phyloP scores from a whole-genome alignment of 305 asterid genomes.

The Fraxinus ornus region DNA sequence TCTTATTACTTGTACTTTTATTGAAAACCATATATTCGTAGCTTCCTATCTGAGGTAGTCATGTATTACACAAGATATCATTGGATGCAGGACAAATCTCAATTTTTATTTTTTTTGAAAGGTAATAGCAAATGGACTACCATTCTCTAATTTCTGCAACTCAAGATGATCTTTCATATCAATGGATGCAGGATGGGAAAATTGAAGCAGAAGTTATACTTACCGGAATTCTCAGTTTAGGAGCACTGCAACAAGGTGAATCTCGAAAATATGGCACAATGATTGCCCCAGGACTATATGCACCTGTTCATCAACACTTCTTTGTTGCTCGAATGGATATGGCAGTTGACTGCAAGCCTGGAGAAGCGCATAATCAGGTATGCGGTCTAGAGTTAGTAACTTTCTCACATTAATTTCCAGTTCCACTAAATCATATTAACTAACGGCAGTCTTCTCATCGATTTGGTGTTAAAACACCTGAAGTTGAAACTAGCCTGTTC shows the following conservation, averaged over 20 bases:
- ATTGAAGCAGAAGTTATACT: conserved; percentile 97
- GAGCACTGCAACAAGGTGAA: conserved; percentile 94
- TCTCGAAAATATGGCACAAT: conserved; percentile 85
- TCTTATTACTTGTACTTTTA: not conserved
- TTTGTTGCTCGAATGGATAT: conserved; percentile 98
- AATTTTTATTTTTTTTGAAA: not conserved
- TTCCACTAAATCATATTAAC: conserved; percentile 7
- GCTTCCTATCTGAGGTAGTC: not conserved
- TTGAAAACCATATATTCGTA: not conserved
- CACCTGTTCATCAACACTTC: conserved; percentile 97
- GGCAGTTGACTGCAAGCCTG: conserved; percentile 93
- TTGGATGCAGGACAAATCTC: not conserved
- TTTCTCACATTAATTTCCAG: not conserved
- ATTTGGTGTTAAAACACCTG: not conserved
- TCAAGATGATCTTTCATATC: not conserved
- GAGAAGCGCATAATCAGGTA: conserved; percentile 94
- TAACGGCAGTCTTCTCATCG: not conserved
- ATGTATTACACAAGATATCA: not conserved
- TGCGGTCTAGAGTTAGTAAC: not conserved
- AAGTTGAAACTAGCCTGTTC: not conserved
- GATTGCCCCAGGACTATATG: conserved; percentile 92
- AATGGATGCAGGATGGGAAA: conserved; percentile 80
- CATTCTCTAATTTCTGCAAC: conserved; percentile 20
- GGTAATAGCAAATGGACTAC: not conserved
- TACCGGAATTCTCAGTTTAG: conserved; percentile 94